Percentiles rank a stretch among this genome's conserved stretches.
Conservation (phyloP, 2,329 filamentous ascomycete genomes). For the Atkinsonella hypoxylon region DNA sequence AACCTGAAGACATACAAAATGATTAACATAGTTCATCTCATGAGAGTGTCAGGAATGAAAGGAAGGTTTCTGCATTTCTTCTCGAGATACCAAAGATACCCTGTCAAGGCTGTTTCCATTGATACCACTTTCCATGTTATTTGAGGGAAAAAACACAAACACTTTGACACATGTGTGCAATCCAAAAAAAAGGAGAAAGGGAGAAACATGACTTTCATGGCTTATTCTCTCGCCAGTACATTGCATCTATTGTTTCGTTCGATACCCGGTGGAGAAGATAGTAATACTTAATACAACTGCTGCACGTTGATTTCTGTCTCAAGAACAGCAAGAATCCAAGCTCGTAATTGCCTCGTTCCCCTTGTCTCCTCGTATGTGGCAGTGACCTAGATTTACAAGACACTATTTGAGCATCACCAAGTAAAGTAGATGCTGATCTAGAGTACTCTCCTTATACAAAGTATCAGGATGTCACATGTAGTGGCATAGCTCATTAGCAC, state of each 20-base stretch:
- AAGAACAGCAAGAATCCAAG: not conserved
- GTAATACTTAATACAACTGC: conserved; percentile 32
- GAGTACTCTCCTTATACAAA: no score
- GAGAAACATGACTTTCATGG: conserved; percentile 3
- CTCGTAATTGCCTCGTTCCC: no score
- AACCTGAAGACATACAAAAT: conserved; percentile 10
- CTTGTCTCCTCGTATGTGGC: no score
- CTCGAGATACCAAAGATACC: conserved; percentile 40
- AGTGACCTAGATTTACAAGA: no score
- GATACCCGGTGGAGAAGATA: conserved; percentile 28
- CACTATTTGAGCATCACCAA: no score
- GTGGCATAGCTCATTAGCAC: no score
- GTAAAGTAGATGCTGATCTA: no score
- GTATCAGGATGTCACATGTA: no score
- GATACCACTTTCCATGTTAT: conserved; percentile 27
- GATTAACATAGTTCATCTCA: conserved; percentile 19
- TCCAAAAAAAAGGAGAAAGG: conserved; percentile 12
- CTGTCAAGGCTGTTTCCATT: conserved; percentile 38
- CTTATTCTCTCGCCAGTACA: conserved; percentile 13
- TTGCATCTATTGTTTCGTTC: conserved; percentile 23
- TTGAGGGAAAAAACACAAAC: conserved; percentile 11
- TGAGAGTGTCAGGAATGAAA: conserved; percentile 35
- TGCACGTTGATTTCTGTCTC: conserved; percentile 18
- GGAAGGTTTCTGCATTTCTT: conserved; percentile 41
- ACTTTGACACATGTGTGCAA: conserved; percentile 9